A percentile compares a stretch with the other conserved stretches of the same genome.
Conservation (phyloP, 1,284 basidiomycete genomes). For the Irpex rosettiformis region DNA sequence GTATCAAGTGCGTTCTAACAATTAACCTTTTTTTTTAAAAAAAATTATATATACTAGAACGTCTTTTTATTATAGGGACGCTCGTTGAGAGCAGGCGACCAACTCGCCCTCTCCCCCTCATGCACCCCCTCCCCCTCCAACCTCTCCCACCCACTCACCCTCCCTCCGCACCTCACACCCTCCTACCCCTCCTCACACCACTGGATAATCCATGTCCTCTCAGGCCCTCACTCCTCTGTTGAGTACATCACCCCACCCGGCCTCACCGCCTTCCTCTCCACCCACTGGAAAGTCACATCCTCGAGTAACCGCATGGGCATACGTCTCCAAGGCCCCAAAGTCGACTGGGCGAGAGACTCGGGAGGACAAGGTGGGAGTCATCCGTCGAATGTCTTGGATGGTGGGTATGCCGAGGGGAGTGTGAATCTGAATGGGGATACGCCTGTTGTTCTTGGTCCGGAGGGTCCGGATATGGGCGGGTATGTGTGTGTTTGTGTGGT, state of each 20-base stretch:
- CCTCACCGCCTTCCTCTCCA: conserved; percentile 43
- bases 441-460: conserved; percentile 61
- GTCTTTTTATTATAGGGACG: conserved; percentile 49
- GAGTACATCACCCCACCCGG: conserved; percentile 52
- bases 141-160: conserved; percentile 13
- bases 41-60: too few relatives aligned
- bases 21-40: background rate
- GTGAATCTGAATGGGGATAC: conserved; percentile 72
- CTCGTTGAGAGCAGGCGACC: conserved; percentile 44
- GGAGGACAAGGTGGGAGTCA: conserved; percentile 74
- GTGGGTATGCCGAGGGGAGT: conserved; percentile 59
- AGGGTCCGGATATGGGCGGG: conserved; percentile 66
- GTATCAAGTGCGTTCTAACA: conserved; percentile 41
- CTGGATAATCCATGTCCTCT: conserved; percentile 53
- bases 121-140: conserved; percentile 26
- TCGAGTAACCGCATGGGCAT: conserved; percentile 64
- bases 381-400: conserved; percentile 70
- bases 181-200: conserved; percentile 40
- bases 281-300: conserved; percentile 49
- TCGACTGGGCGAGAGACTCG: conserved; percentile 55
- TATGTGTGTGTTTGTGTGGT: conserved; percentile 57
- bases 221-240: conserved; percentile 63
- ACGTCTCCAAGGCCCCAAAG: conserved; percentile 42
- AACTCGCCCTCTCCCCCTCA: conserved; percentile 40
- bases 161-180: conserved; percentile 34